phyloP scores from a whole-genome alignment of 345 rosid species.

The Eucalyptus viminalis region DNA sequence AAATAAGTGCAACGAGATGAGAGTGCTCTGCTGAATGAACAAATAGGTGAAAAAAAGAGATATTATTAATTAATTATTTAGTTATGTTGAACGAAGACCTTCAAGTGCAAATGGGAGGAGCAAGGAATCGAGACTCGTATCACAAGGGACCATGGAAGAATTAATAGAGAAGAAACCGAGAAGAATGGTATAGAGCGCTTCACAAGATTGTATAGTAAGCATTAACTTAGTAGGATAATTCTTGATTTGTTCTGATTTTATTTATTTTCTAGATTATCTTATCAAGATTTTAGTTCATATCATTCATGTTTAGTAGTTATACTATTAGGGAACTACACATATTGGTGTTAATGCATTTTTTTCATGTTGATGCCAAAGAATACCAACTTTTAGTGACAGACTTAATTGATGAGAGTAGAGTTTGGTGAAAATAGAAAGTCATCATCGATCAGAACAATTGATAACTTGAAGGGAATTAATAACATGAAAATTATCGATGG shows the following conservation, averaged over 20 bases:
- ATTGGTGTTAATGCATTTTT: not conserved
- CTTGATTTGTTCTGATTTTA: not conserved
- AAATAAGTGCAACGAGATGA: no score
- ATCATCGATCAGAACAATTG: no score
- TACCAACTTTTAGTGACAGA: not conserved
- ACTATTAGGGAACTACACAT: not conserved
- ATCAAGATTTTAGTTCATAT: not conserved
- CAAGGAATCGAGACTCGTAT: not conserved
- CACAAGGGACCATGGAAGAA: not conserved
- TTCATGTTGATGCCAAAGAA: not conserved
- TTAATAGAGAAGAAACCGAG: not conserved
- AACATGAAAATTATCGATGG: fast-evolving
- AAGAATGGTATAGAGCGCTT: not conserved
- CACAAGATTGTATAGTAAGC: not conserved
- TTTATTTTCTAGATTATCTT: not conserved
- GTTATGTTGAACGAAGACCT: not conserved
- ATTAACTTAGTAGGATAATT: not conserved
- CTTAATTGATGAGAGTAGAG: not conserved
- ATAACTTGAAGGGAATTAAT: no score
- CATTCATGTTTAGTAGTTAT: not conserved
- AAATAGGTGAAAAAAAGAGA: no score
- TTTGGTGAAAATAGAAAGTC: no score
- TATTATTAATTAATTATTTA: no score
- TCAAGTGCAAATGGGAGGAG: not conserved
- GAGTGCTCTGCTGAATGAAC: no score